A percentile compares a stretch with the other conserved stretches of the same genome.
These are phyloP conservation scores for Helotiales sp. DNA, from an alignment of 2,329 filamentous ascomycete species.

Conservation along the genomic window DNA sequence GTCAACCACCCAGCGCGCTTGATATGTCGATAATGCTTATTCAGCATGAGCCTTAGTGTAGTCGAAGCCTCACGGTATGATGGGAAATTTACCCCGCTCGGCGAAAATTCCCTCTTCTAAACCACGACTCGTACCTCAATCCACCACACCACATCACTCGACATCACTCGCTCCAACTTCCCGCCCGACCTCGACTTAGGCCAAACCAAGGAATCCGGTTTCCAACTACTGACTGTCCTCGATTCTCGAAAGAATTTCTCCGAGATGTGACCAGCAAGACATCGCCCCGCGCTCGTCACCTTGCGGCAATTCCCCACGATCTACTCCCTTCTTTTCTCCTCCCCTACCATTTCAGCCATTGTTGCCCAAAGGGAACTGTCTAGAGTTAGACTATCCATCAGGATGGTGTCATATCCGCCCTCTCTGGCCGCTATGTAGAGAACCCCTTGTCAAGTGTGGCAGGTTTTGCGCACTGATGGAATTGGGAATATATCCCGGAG, in stretches of 20 bases:
- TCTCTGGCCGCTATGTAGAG: not conserved
- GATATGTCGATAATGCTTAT: not conserved
- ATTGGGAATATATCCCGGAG: not conserved
- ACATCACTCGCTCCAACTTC: not conserved
- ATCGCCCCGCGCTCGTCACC: not conserved
- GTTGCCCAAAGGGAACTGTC: not conserved
- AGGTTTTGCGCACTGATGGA: not conserved
- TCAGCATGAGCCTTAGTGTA: not conserved
- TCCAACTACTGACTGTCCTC: too few relatives aligned
- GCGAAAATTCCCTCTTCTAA: not conserved
- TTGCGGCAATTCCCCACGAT: not conserved
- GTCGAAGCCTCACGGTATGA: not conserved
- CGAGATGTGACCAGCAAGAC: not conserved
- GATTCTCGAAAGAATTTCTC: not conserved
- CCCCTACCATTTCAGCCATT: not conserved
- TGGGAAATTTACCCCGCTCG: not conserved
- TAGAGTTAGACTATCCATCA: not conserved
- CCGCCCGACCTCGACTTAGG: not conserved
- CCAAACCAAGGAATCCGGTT: not conserved
- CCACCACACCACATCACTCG: constrained; percentile 1
- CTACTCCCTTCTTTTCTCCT: not conserved
- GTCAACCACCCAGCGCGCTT: not conserved
- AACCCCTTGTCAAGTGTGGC: not conserved
- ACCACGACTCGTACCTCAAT: not conserved
- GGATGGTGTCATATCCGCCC: not conserved